Conservation (phyloP, 1,139 yeast species). For the Hemisphaericaspora subhashii region DNA sequence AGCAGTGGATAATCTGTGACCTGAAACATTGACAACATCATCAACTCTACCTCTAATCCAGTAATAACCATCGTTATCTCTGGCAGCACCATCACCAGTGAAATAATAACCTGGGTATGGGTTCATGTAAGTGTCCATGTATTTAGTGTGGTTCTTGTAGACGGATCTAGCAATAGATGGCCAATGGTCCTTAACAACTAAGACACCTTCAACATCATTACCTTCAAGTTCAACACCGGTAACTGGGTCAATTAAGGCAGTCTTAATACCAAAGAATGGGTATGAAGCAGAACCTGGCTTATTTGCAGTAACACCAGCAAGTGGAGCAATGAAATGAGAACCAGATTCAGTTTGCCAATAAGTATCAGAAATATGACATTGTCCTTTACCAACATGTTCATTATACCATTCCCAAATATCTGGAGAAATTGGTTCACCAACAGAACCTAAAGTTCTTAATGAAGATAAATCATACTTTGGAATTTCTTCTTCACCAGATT, state of each 20-base stretch:
- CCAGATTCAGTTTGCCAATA: slow-evolving; percentile 99
- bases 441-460: slow-evolving; percentile 93
- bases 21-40: slow-evolving; percentile 96
- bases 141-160: slow-evolving; percentile 86
- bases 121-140: slow-evolving; percentile 87
- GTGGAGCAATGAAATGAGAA: slow-evolving; percentile 91
- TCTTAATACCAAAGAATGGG: slow-evolving; percentile 93
- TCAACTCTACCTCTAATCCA: slow-evolving; percentile 99
- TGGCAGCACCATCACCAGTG: slow-evolving; percentile 98
- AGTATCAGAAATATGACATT: slow-evolving; percentile 88
- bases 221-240: slow-evolving; percentile 80
- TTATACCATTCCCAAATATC: slow-evolving; percentile 99
- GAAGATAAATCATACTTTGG: slow-evolving; percentile 86
- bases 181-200: slow-evolving; percentile 89
- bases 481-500: slow-evolving; percentile 86
- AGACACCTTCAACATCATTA: slow-evolving; percentile 94
- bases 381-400: slow-evolving; percentile 84
- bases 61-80: slow-evolving; percentile 95
- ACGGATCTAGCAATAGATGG: slow-evolving; percentile 98
- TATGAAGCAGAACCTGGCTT: slow-evolving; percentile 97
- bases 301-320: slow-evolving; percentile 92
- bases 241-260: slow-evolving; percentile 90
- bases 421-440: slow-evolving; percentile 98
- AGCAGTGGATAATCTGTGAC: slow-evolving; percentile 95
- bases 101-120: slow-evolving; percentile 97